A percentile compares a stretch with the other conserved stretches of the same genome.
Conservation (phyloP, 2,329 filamentous ascomycete genomes). For the Pleoardoris graminearum region DNA sequence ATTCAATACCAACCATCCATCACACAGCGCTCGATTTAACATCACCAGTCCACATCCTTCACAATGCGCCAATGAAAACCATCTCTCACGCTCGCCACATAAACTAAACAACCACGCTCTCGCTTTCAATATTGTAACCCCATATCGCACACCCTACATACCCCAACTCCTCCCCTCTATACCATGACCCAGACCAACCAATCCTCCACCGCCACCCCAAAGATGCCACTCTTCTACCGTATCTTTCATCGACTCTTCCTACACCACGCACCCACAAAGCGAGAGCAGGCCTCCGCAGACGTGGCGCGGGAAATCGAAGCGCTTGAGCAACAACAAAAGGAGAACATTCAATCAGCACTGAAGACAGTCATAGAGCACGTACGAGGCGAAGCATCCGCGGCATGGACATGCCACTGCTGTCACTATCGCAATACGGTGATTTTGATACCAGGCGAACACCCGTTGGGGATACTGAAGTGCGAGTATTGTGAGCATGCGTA, state of each 20-base stretch:
- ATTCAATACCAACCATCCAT: no score
- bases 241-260: background rate
- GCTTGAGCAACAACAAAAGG: background rate
- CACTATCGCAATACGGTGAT: background rate
- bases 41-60: background rate
- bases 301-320: background rate
- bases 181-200: background rate
- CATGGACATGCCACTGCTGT: slow-evolving; percentile 3
- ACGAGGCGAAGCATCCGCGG: background rate
- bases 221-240: background rate
- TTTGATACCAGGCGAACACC: background rate
- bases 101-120: background rate
- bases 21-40: no score
- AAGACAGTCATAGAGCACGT: background rate
- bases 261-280: background rate
- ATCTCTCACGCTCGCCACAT: background rate
- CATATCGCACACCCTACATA: background rate
- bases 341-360: background rate
- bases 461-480: background rate
- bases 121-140: background rate
- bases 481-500: slow-evolving; percentile 2
- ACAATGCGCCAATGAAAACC: background rate
- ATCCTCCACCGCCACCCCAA: background rate
- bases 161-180: background rate
- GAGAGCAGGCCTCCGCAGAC: background rate